These are phyloP conservation scores for Scheffersomyces amazonensis DNA, from an alignment of 805 yeast genomes.

Conservation along the genomic window DNA sequence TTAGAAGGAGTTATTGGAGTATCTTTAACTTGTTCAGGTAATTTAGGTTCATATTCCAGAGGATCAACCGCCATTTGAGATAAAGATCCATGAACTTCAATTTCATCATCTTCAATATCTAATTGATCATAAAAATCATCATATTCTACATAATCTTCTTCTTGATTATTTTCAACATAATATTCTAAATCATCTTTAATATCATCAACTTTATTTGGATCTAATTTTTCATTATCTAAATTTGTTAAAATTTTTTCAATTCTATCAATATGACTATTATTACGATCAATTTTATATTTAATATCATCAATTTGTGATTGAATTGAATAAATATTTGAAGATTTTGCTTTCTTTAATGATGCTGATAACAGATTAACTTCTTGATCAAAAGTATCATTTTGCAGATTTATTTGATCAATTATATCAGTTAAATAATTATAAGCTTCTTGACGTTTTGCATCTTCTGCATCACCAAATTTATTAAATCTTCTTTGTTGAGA, in stretches of 20 bases:
- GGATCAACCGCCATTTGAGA: constrained; percentile 18
- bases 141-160: constrained; percentile 89
- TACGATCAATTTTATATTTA: constrained; percentile 64
- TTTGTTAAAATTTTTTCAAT: constrained; percentile 75
- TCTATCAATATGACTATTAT: constrained; percentile 72
- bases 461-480: constrained; percentile 64
- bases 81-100: constrained; percentile 16
- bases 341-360: constrained; percentile 47
- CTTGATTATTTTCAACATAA: constrained; percentile 91
- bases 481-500: constrained; percentile 30
- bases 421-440: constrained; percentile 64
- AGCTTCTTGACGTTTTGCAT: constrained; percentile 73
- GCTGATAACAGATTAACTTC: constrained; percentile 41
- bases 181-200: constrained; percentile 88
- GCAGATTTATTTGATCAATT: constrained; percentile 79
- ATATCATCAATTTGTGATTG: constrained; percentile 61
- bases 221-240: constrained; percentile 76
- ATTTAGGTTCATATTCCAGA: constrained; percentile 11
- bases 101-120: constrained; percentile 49
- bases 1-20: constrained; percentile 5
- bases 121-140: constrained; percentile 89
- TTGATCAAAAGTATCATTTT: constrained; percentile 74
- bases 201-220: constrained; percentile 70
- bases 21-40: constrained; percentile 8
- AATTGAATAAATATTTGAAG: constrained; percentile 40